phyloP scores from a whole-genome alignment of 2,329 filamentous ascomycete species.

The Aspergillus caelatus region DNA sequence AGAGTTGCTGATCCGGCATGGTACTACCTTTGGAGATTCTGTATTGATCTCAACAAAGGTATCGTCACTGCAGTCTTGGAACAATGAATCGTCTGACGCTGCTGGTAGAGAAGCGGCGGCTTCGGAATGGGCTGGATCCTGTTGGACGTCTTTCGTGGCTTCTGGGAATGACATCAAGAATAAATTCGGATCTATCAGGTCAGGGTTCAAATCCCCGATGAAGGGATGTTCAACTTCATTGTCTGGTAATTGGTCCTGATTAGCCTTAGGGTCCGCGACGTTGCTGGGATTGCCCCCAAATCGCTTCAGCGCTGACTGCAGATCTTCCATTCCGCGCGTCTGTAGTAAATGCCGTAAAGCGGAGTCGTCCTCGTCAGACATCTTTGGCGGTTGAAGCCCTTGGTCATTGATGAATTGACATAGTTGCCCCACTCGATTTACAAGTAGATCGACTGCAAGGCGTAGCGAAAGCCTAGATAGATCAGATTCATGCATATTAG shows the following conservation, averaged over 20 bases:
- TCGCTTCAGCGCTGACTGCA: not conserved
- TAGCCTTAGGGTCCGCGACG: not conserved
- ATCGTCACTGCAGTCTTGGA: not conserved
- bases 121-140: not conserved
- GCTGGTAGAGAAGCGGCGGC: not conserved
- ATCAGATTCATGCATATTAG: not conserved
- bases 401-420: constrained; percentile 24
- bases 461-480: constrained; percentile 15
- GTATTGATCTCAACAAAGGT: not conserved
- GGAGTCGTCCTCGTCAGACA: constrained; percentile 16
- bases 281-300: not conserved
- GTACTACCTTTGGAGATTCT: not conserved
- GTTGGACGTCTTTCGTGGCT: not conserved
- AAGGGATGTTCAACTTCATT: not conserved
- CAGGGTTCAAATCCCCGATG: not conserved
- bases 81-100: not conserved
- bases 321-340: constrained; percentile 14
- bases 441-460: constrained; percentile 28
- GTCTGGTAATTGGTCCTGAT: not conserved
- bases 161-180: not conserved
- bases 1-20: not conserved
- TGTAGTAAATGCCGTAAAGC: constrained; percentile 17
- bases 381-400: constrained; percentile 18
- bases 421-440: constrained; percentile 24
- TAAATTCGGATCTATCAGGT: not conserved